Conservation (phyloP, 495 filamentous ascomycete genomes). For the Cercophora sp. region DNA sequence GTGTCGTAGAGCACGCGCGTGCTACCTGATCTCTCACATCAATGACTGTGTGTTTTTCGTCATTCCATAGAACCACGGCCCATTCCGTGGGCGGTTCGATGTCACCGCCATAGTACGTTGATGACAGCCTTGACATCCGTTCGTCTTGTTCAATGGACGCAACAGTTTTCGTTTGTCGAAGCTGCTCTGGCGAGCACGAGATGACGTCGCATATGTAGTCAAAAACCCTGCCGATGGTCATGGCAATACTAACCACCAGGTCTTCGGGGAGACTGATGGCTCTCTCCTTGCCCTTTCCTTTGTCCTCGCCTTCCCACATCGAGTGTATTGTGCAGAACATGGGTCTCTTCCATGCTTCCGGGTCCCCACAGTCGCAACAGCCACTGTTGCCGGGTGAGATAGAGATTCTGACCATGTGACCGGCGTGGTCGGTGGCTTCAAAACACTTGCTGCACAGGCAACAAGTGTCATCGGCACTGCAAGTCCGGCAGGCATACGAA, state of each 20-base stretch:
- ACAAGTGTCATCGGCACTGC: conserved; percentile 80
- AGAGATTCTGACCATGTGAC: conserved; percentile 80
- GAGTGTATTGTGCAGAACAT: conserved; percentile 94
- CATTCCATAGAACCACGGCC: conserved; percentile 92
- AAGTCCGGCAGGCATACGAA: conserved; percentile 90
- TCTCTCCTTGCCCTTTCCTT: conserved; percentile 63
- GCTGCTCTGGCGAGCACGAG: conserved; percentile 93
- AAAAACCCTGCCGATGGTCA: conserved; percentile 78
- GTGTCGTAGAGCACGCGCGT: conserved; percentile 74
- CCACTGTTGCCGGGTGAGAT: conserved; percentile 87
- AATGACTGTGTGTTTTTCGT: conserved; percentile 95
- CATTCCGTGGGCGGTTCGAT: conserved; percentile 59
- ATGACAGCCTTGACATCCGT: conserved; percentile 66
- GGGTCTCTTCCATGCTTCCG: conserved; percentile 84
- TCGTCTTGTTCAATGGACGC: conserved; percentile 80
- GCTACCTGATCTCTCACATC: conserved; percentile 88
- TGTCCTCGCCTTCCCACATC: conserved; percentile 43
- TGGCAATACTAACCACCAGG: conserved; percentile 66
- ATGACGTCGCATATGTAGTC: conserved; percentile 98
- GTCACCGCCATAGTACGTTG: conserved; percentile 67
- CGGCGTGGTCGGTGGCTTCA: conserved; percentile 91
- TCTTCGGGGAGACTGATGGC: conserved; percentile 63
- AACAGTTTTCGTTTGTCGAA: conserved; percentile 77
- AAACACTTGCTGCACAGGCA: conserved; percentile 89
- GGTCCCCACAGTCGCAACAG: conserved; percentile 95